These are phyloP conservation scores for Diospyros lotus DNA, from an alignment of 148 eudicot genomes.

Conservation along the genomic window DNA sequence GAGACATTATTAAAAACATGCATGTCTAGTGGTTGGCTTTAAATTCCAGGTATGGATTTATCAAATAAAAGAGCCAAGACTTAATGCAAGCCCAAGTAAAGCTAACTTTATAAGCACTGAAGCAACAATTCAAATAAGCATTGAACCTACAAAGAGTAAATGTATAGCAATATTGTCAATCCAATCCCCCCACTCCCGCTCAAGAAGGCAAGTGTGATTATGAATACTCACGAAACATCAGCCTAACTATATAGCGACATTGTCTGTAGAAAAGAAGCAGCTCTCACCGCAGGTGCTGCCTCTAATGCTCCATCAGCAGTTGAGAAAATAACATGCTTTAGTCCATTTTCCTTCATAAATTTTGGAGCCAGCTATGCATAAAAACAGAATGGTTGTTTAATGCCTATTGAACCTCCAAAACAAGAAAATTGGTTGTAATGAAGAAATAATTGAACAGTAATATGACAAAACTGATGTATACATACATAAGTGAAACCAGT, in stretches of 20 bases:
- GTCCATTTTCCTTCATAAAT: constrained; percentile 78
- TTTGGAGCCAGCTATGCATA: constrained; percentile 76
- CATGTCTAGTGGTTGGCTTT: too few relatives aligned
- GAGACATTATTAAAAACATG: not conserved
- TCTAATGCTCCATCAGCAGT: constrained; percentile 98
- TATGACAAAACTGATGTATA: not conserved
- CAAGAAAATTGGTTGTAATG: not conserved
- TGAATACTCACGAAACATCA: not conserved
- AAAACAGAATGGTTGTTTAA: constrained; percentile 1
- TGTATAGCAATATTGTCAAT: not conserved
- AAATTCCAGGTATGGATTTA: not conserved
- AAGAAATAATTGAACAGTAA: not conserved
- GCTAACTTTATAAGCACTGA: not conserved
- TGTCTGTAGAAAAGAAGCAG: constrained; percentile 1
- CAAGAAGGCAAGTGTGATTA: constrained; percentile 1
- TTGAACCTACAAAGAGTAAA: not conserved
- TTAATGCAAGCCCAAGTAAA: not conserved
- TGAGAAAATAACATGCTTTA: constrained; percentile 72
- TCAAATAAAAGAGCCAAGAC: not conserved
- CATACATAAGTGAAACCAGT: constrained; percentile 94
- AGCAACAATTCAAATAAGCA: too few relatives aligned
- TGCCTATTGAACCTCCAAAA: not conserved
- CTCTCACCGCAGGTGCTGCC: constrained; percentile 98
- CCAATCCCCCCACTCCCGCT: not conserved
- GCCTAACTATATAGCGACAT: not conserved